Evolutionary conservation across 768 basidiomycete species (phyloP).

Genomic region (Trametes gibbosa): DNA sequence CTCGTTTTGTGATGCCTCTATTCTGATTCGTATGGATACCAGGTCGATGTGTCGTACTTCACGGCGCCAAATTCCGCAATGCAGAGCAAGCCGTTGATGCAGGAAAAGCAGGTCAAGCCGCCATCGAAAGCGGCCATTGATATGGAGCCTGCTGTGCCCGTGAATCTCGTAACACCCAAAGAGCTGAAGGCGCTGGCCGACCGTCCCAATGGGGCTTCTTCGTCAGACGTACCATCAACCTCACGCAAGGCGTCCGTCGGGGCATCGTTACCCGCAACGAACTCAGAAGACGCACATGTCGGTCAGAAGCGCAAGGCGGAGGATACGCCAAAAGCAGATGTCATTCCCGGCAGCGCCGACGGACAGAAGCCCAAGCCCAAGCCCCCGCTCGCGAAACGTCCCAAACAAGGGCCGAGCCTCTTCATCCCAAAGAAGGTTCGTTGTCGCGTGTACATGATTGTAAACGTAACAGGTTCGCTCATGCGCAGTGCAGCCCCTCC

Average conservation of each 20-base stretch:
- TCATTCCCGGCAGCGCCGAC: not conserved
- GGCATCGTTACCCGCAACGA: not conserved
- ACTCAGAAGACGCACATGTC: constrained; percentile 1
- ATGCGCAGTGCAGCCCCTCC: not conserved
- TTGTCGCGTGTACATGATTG: not conserved
- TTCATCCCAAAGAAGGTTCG: constrained; percentile 61
- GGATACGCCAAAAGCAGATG: constrained; percentile 12
- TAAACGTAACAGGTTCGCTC: not conserved
- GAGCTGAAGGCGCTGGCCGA: constrained; percentile 18
- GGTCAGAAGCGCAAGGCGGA: constrained; percentile 19
- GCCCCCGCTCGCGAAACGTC: constrained; percentile 35
- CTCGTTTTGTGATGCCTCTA: not conserved
- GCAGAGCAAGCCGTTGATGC: not conserved
- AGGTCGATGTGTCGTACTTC: constrained; percentile 17
- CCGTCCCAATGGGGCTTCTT: not conserved
- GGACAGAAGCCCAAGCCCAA: constrained; percentile 22
- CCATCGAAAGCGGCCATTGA: constrained; percentile 3
- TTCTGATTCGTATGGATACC: not conserved
- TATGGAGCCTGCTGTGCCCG: not conserved
- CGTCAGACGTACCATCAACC: not conserved
- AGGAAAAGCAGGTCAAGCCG: constrained; percentile 9
- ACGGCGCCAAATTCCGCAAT: constrained; percentile 9
- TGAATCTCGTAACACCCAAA: constrained; percentile 15
- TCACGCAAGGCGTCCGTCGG: not conserved
- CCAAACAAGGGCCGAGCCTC: constrained; percentile 42